Evolutionary conservation across 2,329 filamentous ascomycete species (phyloP).

Genomic region (Plectosphaerella sp.): DNA sequence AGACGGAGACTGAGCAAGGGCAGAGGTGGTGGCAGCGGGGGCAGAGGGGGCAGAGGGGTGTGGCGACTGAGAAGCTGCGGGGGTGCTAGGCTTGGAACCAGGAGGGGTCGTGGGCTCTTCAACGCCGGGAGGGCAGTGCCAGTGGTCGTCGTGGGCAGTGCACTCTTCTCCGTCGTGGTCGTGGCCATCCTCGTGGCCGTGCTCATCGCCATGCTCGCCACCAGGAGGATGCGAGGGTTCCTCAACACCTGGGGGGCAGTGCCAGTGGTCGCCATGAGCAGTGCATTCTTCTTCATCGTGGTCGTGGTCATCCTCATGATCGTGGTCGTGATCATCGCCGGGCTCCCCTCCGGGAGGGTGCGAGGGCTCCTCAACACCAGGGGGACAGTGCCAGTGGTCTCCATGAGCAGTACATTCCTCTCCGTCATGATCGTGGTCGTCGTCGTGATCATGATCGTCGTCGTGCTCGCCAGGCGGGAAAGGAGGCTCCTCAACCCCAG

Average conservation of each 20-base stretch:
- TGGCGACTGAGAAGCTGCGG: too few relatives aligned
- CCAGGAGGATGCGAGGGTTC: neutral
- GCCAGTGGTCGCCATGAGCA: slow-evolving; percentile 1
- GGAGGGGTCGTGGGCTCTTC: neutral
- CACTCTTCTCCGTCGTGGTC: slow-evolving; percentile 8
- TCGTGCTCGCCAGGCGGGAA: neutral
- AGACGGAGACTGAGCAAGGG: too few relatives aligned
- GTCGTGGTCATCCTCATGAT: neutral
- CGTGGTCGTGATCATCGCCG: neutral
- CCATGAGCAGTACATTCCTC: neutral
- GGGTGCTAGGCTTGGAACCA: too few relatives aligned
- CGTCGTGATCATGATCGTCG: too few relatives aligned
- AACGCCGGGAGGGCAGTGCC: slow-evolving; percentile 11
- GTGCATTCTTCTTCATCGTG: neutral
- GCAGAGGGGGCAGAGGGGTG: too few relatives aligned
- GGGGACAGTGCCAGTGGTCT: slow-evolving; percentile 9
- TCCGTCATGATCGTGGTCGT: slow-evolving; percentile 11
- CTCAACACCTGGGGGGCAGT: slow-evolving; percentile 7
- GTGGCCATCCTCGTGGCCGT: slow-evolving; percentile 1
- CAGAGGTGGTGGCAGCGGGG: too few relatives aligned
- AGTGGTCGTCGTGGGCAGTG: slow-evolving; percentile 2
- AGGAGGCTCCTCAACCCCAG: neutral
- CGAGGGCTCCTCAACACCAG: slow-evolving; percentile 3
- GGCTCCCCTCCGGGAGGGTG: neutral
- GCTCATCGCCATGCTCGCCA: neutral